These are phyloP conservation scores for Quercus robur DNA, from an alignment of 306 rosid genomes.

Conservation along the genomic window DNA sequence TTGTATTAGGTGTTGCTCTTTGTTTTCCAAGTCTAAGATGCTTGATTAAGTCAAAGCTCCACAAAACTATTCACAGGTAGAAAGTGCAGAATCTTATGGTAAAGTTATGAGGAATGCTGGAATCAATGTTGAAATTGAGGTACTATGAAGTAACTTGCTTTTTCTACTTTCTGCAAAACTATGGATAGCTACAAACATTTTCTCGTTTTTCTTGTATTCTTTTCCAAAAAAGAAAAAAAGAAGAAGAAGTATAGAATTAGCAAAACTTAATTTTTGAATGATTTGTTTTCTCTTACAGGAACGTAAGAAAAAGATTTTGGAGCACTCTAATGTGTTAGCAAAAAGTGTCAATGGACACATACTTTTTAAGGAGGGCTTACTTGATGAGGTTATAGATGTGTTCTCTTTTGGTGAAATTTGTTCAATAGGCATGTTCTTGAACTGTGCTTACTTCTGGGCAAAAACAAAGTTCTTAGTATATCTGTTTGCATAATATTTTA, in stretches of 20 bases:
- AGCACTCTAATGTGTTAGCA: slow-evolving; percentile 61
- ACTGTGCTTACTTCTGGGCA: neutral
- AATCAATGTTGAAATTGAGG: slow-evolving; percentile 66
- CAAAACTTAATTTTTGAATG: neutral
- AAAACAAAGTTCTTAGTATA: slow-evolving; percentile 15
- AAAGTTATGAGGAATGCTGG: slow-evolving; percentile 27
- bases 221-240: neutral
- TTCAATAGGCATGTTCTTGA: slow-evolving; percentile 1
- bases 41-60: neutral
- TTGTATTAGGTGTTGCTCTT: neutral
- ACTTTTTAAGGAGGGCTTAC: slow-evolving; percentile 67
- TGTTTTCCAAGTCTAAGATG: slow-evolving; percentile 2
- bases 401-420: slow-evolving; percentile 25
- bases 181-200: neutral
- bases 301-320: slow-evolving; percentile 61
- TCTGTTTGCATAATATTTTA: slow-evolving; percentile 18
- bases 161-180: neutral
- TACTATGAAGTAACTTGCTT: slow-evolving; percentile 16
- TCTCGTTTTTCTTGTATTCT: neutral
- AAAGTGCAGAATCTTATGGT: slow-evolving; percentile 77
- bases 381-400: slow-evolving; percentile 65
- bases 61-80: slow-evolving; percentile 50
- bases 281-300: slow-evolving; percentile 40
- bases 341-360: slow-evolving; percentile 67
- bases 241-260: neutral